A percentile compares a stretch with the other conserved stretches of the same genome.
Conservation (phyloP, 805 yeast species). For the Debaryomyces prosopidis region DNA sequence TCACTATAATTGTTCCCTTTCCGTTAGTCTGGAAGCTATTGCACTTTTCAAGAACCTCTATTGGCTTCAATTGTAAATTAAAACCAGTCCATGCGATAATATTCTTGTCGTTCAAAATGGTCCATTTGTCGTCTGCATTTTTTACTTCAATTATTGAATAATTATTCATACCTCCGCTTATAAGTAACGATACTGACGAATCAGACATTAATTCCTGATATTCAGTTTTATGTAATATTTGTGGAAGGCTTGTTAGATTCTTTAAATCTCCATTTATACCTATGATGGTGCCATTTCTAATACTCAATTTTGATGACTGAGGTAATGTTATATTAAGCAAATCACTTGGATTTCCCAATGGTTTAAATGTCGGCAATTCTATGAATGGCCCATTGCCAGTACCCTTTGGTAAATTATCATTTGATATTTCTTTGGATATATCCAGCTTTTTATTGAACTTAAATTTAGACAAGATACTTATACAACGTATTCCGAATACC, state of each 20-base stretch:
- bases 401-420: conserved; percentile 25
- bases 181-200: conserved; percentile 20
- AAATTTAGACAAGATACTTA: not conserved
- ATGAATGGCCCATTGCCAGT: conserved; percentile 49
- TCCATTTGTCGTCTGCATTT: conserved; percentile 44
- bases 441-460: not conserved
- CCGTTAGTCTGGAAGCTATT: conserved; percentile 31
- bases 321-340: conserved; percentile 47
- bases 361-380: conserved; percentile 42
- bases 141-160: conserved; percentile 39
- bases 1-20: conserved; percentile 40
- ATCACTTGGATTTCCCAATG: conserved; percentile 39
- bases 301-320: conserved; percentile 36
- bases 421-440: conserved; percentile 9
- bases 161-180: conserved; percentile 36
- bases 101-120: conserved; percentile 31
- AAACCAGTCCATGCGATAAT: conserved; percentile 52
- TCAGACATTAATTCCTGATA: conserved; percentile 13
- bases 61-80: conserved; percentile 22
- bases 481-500: not conserved
- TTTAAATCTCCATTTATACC: conserved; percentile 46
- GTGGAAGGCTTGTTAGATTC: conserved; percentile 17
- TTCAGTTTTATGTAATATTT: conserved; percentile 6
- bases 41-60: conserved; percentile 18
- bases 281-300: conserved; percentile 38